Evolutionary conservation across 495 filamentous ascomycete genomes (phyloP).

Genomic region (Penicillium tannophilum): DNA sequence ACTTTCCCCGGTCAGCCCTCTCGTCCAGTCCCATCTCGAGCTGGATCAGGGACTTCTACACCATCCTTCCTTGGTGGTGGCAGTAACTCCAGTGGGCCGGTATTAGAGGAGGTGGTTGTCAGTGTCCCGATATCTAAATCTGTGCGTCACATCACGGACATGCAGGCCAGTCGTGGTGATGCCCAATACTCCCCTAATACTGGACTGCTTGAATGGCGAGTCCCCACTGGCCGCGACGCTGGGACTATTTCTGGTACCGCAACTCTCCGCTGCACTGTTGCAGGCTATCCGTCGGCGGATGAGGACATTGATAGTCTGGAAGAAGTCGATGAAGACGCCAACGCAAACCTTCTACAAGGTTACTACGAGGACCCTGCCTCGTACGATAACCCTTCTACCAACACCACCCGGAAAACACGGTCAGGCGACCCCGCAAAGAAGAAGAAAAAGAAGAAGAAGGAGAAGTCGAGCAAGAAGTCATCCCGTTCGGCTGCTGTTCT

Average conservation of each 20-base stretch:
- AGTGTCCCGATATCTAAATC: constrained; percentile 77
- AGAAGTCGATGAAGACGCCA: constrained; percentile 42
- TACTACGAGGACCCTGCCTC: constrained; percentile 58
- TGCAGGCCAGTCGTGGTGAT: constrained; percentile 82
- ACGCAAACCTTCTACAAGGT: constrained; percentile 48
- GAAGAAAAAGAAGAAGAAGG: constrained; percentile 47
- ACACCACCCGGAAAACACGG: constrained; percentile 24
- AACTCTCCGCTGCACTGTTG: constrained; percentile 77
- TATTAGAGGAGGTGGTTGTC: constrained; percentile 78
- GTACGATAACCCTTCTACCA: constrained; percentile 34
- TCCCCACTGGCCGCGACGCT: constrained; percentile 66
- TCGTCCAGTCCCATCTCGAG: constrained; percentile 34
- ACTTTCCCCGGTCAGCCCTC: constrained; percentile 52
- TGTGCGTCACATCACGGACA: constrained; percentile 85
- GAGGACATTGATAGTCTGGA: constrained; percentile 59
- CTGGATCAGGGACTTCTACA: constrained; percentile 56
- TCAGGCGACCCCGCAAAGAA: constrained; percentile 37
- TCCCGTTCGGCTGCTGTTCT: constrained; percentile 25
- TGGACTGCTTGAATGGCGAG: constrained; percentile 76
- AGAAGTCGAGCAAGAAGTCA: constrained; percentile 45
- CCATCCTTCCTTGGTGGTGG: constrained; percentile 63
- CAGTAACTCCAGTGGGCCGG: constrained; percentile 53
- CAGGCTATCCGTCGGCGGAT: constrained; percentile 56
- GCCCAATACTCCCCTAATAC: constrained; percentile 75
- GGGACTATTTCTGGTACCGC: constrained; percentile 63